Evolutionary conservation across 495 filamentous ascomycete species (phyloP).

Genomic region (Neurospora sp.): DNA sequence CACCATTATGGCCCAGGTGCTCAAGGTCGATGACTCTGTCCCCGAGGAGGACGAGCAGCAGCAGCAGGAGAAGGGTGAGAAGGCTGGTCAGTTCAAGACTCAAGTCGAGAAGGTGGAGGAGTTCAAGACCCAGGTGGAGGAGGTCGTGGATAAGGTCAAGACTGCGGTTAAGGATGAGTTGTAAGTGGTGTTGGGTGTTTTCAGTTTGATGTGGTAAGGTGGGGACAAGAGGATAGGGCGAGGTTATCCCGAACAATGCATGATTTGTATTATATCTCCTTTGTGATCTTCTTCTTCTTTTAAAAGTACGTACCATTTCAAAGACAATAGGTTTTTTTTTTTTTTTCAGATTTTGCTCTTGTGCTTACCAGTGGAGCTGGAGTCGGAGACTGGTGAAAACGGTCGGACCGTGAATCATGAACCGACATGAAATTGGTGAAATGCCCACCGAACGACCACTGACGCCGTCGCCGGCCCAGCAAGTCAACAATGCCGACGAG

Average conservation of each 20-base stretch:
- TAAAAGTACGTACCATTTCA: neutral
- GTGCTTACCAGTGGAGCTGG: neutral
- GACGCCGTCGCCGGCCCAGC: neutral
- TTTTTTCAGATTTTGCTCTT: too few species aligned
- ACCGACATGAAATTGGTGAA: neutral
- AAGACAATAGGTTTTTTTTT: too few species aligned
- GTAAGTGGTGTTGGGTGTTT: neutral
- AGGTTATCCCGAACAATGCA: neutral
- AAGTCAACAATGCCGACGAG: neutral
- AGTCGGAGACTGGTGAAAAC: neutral
- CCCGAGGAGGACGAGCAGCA: neutral
- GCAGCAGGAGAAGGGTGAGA: neutral
- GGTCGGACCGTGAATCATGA: neutral
- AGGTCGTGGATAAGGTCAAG: neutral
- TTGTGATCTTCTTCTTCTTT: neutral
- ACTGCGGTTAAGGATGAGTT: neutral
- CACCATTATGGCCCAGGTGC: conserved; percentile 18
- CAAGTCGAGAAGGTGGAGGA: neutral
- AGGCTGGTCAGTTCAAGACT: neutral
- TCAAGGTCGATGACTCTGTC: conserved; percentile 8
- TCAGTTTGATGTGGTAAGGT: neutral
- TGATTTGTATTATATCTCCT: neutral
- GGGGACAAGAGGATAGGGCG: too few species aligned
- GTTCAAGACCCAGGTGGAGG: neutral
- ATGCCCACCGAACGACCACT: neutral